Evolutionary conservation across 1,139 yeast species (phyloP), one percentile per base, ranked within the genome.

Genomic region (Zygoascus hellenicus): DNA sequence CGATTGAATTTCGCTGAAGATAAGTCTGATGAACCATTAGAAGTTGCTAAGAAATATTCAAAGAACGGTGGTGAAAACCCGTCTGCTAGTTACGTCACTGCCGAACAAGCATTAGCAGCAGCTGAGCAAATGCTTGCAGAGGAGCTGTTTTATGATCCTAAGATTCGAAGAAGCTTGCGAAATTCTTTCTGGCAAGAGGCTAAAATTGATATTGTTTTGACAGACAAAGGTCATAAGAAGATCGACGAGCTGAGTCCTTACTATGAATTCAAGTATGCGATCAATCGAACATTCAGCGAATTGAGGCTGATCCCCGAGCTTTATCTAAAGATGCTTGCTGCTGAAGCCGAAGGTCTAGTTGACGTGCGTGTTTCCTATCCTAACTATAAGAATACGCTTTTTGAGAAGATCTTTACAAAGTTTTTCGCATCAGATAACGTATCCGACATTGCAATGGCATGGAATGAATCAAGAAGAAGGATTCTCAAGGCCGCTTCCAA

Each of bases 181-280:
- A 68, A 75, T 7, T 78, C 82, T 19, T 86, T 80, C 63, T 78
- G 80, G 63, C 73, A 75, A 37, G 80, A 76, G 59, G 88, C 95
- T 13, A 75, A 77, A 22, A 76, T 90, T 16, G 83, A 85, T 62
- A 83, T 90, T 17, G 77, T 79, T 13, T 69, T 90, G 36, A 90
- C 97, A 0, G 95, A 89, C 54, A 89, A 87, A 67, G 99, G 99
- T 52, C 79, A 79, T 58, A 72, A 79, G 42, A 80, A 83, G 54
- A 92, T 92, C 53, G 95, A 84, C 56, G 81, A 78, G 49, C 81
- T 81, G 53, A 83, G 92, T 53, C 85, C 92, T 1, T 90, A 81
- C 59, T 88, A 84, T 51, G 96, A 88, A 60, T 83, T 94, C 68
- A 94, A 92, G 64, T 94, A 92, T 65, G 95, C 96, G 14, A 77